Base-by-base conservation (phyloP, 306 rosid species). In the Begonia loranthoides region DNA sequence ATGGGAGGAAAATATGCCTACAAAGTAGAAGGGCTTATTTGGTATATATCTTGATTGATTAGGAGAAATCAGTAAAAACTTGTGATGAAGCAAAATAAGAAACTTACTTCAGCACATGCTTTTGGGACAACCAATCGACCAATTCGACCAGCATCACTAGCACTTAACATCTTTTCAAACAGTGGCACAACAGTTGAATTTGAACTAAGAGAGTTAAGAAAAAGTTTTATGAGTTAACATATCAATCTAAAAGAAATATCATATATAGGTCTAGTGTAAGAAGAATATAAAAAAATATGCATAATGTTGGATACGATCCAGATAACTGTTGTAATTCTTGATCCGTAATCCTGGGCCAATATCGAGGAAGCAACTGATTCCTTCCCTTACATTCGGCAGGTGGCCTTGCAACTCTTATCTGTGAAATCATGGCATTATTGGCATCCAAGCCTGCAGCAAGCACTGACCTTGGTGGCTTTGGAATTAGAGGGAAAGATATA, bases 121-220 rank as follows among this genome's bases (percentile, higher is more conserved):
- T 90, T 90, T 40, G 99, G 99, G 68, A 90, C 83, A 66, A 90
- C 95, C 71, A 90, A 62, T 57, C 99, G 94, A 62, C 99, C 99
- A 70, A 90, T 90, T 62, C 99, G 94, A 70, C 99, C 99, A 24
- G 99, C 99, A 63, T 90, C 99, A 82, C 99, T 90, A 64, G 99
- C 99, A 65, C 99, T 90, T 62, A 90, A 81, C 95, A 86, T 90
- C 79, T 90, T 90, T 63, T 90, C 99, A 73, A 90, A 90, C 74
- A 90, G 71, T 45, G 99, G 99, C 61, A 90, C 92, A 3, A 90
- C 81, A 48, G 90, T 86, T 65, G 92, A 85, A 65, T 90, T 90
- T 73, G 99, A 80, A 12, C 15, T 52, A 75, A 57, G 67, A 51
- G 22, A 60, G 90, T 90, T 70, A 90, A 85, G 83, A 72, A 78